Base-by-base conservation (phyloP, 2,329 filamentous ascomycete species). In the Aspergillus quadricinctus region DNA sequence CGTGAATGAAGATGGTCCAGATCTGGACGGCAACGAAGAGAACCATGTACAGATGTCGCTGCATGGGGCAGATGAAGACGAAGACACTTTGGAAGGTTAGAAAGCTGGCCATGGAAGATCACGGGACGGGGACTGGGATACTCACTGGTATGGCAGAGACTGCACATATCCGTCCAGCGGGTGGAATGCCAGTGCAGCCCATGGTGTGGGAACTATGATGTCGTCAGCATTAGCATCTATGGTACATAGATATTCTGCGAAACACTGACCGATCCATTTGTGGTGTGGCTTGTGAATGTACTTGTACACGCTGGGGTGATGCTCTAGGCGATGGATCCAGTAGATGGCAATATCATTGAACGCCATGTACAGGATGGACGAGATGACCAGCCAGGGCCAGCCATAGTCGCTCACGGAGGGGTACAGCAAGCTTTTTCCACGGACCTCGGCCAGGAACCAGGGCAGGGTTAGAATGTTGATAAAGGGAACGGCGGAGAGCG, bases 1-100 rank as follows among this genome's bases (percentile, higher is more conserved):
- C 90, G 74, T 95, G 82, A 68, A 95, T 94, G 75, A 94, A 81
- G 66, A 95, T 89, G 53, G 90, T 92, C 90, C 90, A 95, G 73
- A 94, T 84, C 76, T 94, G 92, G 76, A 95, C 87, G 69, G 92
- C 91, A 66, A 87, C 76, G 77, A 94, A 95, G 48, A 93, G 83
- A 3, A 77, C 80, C 49, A 94, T 83, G 69, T 90, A 93, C 23
- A 88, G 86, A 71, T 88, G 82, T 77, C 94, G 94, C 72, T 93
- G 88, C 46, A 95, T 81, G 1, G 90, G 90, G 75, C 94, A 91
- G 64, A 94, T 71, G 74, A 93, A 88, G 17, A 89, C 88, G 77
- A 90, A 94, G 64, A 92, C 62, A 77, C 48, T 50, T 4, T 50
- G 3, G 8, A 50, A 2, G 1, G 46, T 48, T 28, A 28, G 46